Base-by-base conservation (phyloP, 2,329 filamentous ascomycete genomes). In the Colletotrichum nymphaeae region DNA sequence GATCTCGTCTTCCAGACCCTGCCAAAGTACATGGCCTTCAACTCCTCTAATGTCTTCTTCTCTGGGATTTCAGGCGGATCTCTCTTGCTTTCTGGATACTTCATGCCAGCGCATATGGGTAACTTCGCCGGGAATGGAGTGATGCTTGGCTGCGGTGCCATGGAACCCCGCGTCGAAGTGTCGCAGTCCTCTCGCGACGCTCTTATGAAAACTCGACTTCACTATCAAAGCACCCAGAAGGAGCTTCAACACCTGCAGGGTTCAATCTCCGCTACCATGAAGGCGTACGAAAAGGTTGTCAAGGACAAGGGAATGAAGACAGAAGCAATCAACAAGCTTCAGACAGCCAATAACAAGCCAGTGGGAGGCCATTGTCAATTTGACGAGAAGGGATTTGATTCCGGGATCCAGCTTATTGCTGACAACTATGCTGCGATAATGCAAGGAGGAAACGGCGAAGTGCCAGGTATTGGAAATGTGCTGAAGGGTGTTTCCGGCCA, bases 341-440 rank as follows among this genome's bases (percentile, higher is more conserved):
- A 90, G 81, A 91, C 89, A 0, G 88, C 88, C 1, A 87, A 91
- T 70, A 90, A 88, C 73, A 84, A 85, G 3, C 88, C 89, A 0
- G 79, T 83, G 14, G 88, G 88, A 42, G 89, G 88, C 0, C 89
- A 91, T 78, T 91, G 89, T 80, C 88, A 84, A 65, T 91, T 91
- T 73, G 89, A 91, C 76, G 86, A 81, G 7, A 75, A 86, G 75
- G 86, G 80, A 5, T 91, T 90, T 73, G 84, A 86, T 4, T 84
- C 82, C 24, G 88, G 89, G 7, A 85, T 91, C 37, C 88, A 91
- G 80, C 81, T 89, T 16, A 87, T 91, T 81, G 81, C 86, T 3
- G 81, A 87, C 19, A 88, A 84, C 73, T 91, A 86, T 78, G 82
- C 83, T 3, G 86, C 84, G 67, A 82, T 91, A 3, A 86, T 91